Percentiles rank a stretch among this genome's conserved stretches.
Evolutionary conservation across 2,329 filamentous ascomycete genomes (phyloP).

Genomic region (Thielaviopsis musarum): DNA sequence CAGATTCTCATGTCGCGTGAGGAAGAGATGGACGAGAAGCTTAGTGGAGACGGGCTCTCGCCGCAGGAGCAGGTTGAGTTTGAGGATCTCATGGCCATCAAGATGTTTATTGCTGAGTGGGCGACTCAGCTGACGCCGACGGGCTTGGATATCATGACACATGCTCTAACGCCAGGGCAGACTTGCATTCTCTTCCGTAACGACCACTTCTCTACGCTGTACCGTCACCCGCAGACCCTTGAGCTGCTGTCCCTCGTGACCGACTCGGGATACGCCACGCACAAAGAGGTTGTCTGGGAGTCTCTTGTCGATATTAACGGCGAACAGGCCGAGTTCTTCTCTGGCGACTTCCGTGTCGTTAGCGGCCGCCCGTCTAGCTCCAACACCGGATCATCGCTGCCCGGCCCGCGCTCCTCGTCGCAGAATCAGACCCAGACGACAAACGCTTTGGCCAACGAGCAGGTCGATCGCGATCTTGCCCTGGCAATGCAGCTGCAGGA

Average conservation of each 20-base stretch:
- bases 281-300: conserved; percentile 93
- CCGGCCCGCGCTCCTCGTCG: conserved; percentile 2
- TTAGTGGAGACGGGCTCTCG: conserved; percentile 43
- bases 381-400: conserved; percentile 13
- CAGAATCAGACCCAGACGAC: conserved; percentile 15
- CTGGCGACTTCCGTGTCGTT: conserved; percentile 80
- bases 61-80: conserved; percentile 62
- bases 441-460: conserved; percentile 44
- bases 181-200: conserved; percentile 91
- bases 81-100: conserved; percentile 71
- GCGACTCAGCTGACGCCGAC: conserved; percentile 76
- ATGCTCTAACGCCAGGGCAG: conserved; percentile 55
- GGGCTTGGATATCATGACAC: conserved; percentile 59
- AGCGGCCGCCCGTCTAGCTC: conserved; percentile 30
- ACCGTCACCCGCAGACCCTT: conserved; percentile 65
- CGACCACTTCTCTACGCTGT: conserved; percentile 89
- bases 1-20: conserved; percentile 79
- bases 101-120: conserved; percentile 60
- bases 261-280: conserved; percentile 73
- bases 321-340: conserved; percentile 65
- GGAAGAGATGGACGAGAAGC: conserved; percentile 71
- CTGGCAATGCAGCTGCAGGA: conserved; percentile 86
- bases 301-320: conserved; percentile 79
- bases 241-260: conserved; percentile 75
- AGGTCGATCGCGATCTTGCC: conserved; percentile 77